These are phyloP conservation scores for Hypericum perforatum DNA, from an alignment of 345 rosid species.

Conservation along the genomic window DNA sequence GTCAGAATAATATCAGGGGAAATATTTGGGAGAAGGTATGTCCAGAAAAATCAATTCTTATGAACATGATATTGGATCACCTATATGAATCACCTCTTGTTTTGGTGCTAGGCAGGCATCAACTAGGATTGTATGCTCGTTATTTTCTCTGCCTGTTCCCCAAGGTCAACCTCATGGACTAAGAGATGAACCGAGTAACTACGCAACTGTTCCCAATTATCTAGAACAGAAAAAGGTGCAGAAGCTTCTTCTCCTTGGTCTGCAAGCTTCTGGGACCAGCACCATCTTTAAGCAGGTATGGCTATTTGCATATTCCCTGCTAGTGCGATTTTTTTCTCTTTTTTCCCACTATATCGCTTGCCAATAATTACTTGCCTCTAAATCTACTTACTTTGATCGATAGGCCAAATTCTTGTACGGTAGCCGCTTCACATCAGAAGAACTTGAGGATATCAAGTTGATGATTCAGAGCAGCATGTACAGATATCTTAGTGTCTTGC, in stretches of 20 bases:
- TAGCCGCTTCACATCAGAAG: conserved; percentile 38
- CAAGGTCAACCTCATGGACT: conserved; percentile 29
- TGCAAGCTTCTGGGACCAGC: conserved; percentile 54
- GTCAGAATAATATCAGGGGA: conserved; percentile 84
- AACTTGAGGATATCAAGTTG: conserved; percentile 43
- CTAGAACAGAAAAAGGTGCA: conserved; percentile 44
- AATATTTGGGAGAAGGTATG: conserved; percentile 88
- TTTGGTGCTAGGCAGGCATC: conserved; percentile 52
- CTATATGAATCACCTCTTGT: conserved; percentile 12
- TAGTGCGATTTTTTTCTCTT: background rate
- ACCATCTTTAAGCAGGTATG: conserved; percentile 57
- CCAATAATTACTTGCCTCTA: background rate
- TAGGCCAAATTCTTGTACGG: conserved; percentile 55
- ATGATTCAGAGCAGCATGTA: conserved; percentile 63
- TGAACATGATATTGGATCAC: conserved; percentile 1
- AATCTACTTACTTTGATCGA: background rate
- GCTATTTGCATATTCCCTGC: background rate
- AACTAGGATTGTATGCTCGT: conserved; percentile 41
- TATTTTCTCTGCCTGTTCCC: conserved; percentile 54
- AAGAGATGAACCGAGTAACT: conserved; percentile 31
- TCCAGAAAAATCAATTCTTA: conserved; percentile 11
- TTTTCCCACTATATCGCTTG: background rate
- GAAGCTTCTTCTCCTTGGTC: conserved; percentile 45
- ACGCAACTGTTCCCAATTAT: conserved; percentile 35
- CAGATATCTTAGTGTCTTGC: conserved; percentile 53